A percentile compares a stretch with the other conserved stretches of the same genome.
phyloP scores from a whole-genome alignment of 2,329 filamentous ascomycete species.

The Cordyceps javanica region DNA sequence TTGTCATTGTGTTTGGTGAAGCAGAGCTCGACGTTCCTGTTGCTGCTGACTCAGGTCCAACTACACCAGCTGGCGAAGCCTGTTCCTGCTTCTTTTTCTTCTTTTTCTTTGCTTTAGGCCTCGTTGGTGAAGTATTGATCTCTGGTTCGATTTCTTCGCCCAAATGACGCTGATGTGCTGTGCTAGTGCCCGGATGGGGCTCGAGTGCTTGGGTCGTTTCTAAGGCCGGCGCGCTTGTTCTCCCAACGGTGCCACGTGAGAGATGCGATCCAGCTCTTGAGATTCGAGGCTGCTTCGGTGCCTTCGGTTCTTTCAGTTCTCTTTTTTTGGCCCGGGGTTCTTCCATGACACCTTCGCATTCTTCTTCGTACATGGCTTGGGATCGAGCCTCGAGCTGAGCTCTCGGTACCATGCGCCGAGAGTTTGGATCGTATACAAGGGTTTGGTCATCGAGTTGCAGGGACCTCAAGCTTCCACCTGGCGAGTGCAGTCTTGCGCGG shows the following conservation, averaged over 20 bases:
- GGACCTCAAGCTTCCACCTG: conserved; percentile 12
- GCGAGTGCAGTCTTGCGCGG: conserved; percentile 37
- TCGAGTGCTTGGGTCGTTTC: conserved; percentile 23
- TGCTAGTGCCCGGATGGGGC: not conserved
- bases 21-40: not conserved
- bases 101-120: conserved; percentile 11
- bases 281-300: conserved; percentile 32
- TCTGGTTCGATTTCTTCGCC: conserved; percentile 4
- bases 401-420: conserved; percentile 53
- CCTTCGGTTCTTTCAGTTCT: conserved; percentile 30
- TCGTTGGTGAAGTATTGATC: not conserved
- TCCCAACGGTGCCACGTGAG: conserved; percentile 47
- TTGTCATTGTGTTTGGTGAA: not conserved
- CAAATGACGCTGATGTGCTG: not conserved
- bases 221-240: conserved; percentile 43
- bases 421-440: conserved; percentile 60
- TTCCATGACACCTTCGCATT: not conserved
- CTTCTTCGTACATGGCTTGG: conserved; percentile 30
- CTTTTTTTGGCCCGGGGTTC: not conserved
- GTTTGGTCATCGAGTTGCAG: conserved; percentile 27
- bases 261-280: conserved; percentile 40
- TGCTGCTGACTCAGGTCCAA: not conserved
- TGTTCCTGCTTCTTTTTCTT: conserved; percentile 15
- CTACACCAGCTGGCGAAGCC: not conserved
- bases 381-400: conserved; percentile 37